A percentile compares a stretch with the other conserved stretches of the same genome.
These are phyloP conservation scores for Aureobasidium lini DNA, from an alignment of 2,329 filamentous ascomycete genomes.

Conservation along the genomic window DNA sequence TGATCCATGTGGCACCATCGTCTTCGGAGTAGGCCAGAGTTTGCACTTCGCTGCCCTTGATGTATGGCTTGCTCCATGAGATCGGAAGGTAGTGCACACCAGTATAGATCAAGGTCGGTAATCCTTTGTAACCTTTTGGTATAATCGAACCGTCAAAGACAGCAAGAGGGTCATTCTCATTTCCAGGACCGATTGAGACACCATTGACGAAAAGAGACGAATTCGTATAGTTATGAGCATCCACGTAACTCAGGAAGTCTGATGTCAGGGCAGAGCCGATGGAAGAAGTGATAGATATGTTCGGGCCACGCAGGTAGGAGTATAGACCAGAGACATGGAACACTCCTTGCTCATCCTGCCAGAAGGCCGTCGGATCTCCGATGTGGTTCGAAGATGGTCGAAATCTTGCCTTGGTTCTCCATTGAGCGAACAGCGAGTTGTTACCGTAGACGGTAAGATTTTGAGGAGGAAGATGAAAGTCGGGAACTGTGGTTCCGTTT, in stretches of 20 bases:
- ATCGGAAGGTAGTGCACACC: conserved; percentile 39
- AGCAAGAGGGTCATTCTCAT: conserved; percentile 38
- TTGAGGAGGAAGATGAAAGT: background rate
- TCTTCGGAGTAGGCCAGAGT: conserved; percentile 36
- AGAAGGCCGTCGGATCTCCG: conserved; percentile 6
- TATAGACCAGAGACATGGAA: background rate
- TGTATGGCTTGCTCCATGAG: conserved; percentile 40
- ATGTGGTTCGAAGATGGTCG: background rate
- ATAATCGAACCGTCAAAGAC: conserved; percentile 42
- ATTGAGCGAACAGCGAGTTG: conserved; percentile 5
- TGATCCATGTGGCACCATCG: conserved; percentile 34
- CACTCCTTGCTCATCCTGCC: conserved; percentile 2
- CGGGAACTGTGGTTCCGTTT: background rate
- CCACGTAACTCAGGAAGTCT: conserved; percentile 37
- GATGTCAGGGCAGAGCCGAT: conserved; percentile 31
- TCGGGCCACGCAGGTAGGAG: background rate
- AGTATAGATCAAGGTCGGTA: conserved; percentile 39
- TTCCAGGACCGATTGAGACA: conserved; percentile 27
- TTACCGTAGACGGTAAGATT: background rate
- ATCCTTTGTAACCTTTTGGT: conserved; percentile 36
- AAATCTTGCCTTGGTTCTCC: conserved; percentile 11
- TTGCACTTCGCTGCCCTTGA: conserved; percentile 40
- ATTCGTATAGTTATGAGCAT: conserved; percentile 33
- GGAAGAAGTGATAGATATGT: conserved; percentile 10
- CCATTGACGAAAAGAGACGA: conserved; percentile 7